Base-by-base conservation (phyloP, 192 early-diverging fungal species). In the Coemansia sp. region DNA sequence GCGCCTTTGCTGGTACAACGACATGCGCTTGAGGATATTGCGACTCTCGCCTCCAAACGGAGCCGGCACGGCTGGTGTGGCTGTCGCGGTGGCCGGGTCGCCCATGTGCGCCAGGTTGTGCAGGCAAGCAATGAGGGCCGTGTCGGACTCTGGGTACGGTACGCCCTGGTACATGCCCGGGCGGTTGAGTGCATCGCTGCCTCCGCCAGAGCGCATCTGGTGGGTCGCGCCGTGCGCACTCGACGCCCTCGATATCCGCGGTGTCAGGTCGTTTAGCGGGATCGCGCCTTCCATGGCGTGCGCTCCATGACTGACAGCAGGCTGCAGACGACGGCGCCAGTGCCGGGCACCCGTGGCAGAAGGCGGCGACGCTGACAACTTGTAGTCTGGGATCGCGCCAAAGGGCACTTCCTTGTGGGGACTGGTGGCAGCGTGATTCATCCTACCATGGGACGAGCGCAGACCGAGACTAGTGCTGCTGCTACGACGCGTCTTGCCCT, bases 341-440 rank as follows among this genome's bases (percentile, higher is more conserved):
- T 64, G 57, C 39, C n/a, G 18, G 19, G 38, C 48, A 4, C 26
- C 46, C 6, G 31, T 25, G 0, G 58, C 13, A 36, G 40, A 30
- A 15, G 34, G 29, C 34, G 25, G 45, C 15, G 45, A 37, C 13
- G 51, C 18, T 26, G 56, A 46, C 14, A 22, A 18, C 51, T 60
- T 60, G 45, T 56, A 42, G 42, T 63, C 71, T 18, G 65, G 65
- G 14, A 76, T 54, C 4, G 73, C 66, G 32, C 73, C 73, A 53
- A 76, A 76, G 29, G 73, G 73, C 18, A 65, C 66, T 17, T 69
- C 73, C 45, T 76, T 76, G 62, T 64, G 65, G 19, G 65, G 39
- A 18, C 38, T 61, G 27, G 47, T 25, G 22, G 54, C 41, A 4
- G 64, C 70, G 23, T 49, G 47, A 36, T 65, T 46, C 26, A 38